Base-by-base conservation (phyloP, 2,329 filamentous ascomycete genomes). In the Fusarium sp. region DNA sequence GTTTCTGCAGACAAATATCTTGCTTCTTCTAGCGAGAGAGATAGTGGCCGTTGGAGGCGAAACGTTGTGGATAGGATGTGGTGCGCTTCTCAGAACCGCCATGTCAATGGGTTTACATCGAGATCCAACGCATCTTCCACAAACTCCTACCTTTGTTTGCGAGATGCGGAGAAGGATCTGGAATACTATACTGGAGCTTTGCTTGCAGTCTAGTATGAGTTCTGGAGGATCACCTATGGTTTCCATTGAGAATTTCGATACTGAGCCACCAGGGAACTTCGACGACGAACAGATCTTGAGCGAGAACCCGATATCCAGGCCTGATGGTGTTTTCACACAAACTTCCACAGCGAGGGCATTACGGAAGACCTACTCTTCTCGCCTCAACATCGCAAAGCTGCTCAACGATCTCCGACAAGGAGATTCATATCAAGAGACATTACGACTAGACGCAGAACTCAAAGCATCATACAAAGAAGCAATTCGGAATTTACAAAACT, bases 141-240 rank as follows among this genome's bases (percentile, higher is more conserved):
- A 80, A 0, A 76, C 76, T 16, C 78, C 75, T 4, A 74, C 77
- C 0, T 79, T 83, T 41, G 75, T 77, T 1, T 75, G 79, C 2
- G 85, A 88, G 74, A 84, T 86, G 76, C 81, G 84, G 3, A 79
- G 85, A 8, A 78, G 86, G 11, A 63, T 88, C 4, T 88, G 86
- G 86, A 84, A 84, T 45, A 86, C 85, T 1, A 81, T 87, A 20
- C 68, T 87, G 0, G 86, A 88, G 70, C 52, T 87, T 1, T 69
- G 75, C 1, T 62, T 87, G 1, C 83, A 84, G 30, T 79, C 83
- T 2, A 84, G 84, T 45, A 65, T 87, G 40, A 76, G 76, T 18
- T 81, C 82, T 1, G 86, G 86, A 0, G 83, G 82, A 0, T 79
- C 84, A 4, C 82, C 85, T 0, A 72, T 87, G 11, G 73, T 88